These are phyloP conservation scores for Saccharomycopsis phalli DNA, from an alignment of 1,139 yeast genomes.

Conservation along the genomic window DNA sequence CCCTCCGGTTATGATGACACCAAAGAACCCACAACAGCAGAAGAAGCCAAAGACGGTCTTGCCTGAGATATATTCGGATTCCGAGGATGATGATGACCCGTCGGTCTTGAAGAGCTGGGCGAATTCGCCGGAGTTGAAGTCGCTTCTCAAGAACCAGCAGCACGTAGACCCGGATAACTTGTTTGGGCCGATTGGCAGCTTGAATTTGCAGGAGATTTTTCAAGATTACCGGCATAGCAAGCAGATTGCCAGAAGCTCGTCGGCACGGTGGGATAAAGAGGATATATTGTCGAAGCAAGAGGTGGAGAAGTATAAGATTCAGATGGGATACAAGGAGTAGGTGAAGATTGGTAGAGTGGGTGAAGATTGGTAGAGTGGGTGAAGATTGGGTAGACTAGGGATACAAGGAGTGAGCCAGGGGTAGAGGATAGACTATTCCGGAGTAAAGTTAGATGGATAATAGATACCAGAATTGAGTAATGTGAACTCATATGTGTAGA, in stretches of 20 bases:
- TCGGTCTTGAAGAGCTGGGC: constrained; percentile 65
- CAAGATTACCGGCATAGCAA: constrained; percentile 30
- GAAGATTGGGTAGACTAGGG: background rate
- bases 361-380: background rate
- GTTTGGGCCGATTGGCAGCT: constrained; percentile 70
- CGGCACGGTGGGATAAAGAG: constrained; percentile 42
- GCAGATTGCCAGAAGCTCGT: constrained; percentile 48
- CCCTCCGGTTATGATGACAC: constrained; percentile 13
- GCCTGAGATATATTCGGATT: constrained; percentile 42
- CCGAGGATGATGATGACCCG: constrained; percentile 48
- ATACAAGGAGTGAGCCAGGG: background rate
- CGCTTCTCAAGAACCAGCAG: constrained; percentile 47
- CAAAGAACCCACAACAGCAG: constrained; percentile 8
- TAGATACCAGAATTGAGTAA: no score
- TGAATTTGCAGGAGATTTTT: constrained; percentile 64
- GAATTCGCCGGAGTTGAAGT: constrained; percentile 49
- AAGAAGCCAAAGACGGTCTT: constrained; percentile 23
- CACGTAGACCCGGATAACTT: constrained; percentile 59
- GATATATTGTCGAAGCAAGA: constrained; percentile 40
- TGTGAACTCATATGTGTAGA: no score
- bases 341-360: background rate
- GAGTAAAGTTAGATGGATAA: no score
- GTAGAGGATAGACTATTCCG: no score
- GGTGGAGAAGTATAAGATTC: constrained; percentile 41
- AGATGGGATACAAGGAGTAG: constrained; percentile 46